phyloP scores from a whole-genome alignment of 2,329 filamentous ascomycete species.

The Apiospora hydei region DNA sequence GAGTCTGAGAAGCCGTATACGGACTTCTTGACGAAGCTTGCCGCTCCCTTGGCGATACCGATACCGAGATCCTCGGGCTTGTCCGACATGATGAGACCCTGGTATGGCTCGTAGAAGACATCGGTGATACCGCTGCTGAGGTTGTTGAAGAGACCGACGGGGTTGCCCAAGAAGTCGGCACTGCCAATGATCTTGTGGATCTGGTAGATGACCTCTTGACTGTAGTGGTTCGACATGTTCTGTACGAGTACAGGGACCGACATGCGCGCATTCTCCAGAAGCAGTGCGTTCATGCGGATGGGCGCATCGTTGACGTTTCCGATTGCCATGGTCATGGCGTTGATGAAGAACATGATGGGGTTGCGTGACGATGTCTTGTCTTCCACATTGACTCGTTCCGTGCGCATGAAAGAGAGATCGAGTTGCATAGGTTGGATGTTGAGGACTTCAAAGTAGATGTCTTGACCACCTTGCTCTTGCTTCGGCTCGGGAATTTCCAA shows the following conservation, averaged over 20 bases:
- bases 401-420: constrained; percentile 95
- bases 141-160: constrained; percentile 97
- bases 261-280: constrained; percentile 93
- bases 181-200: constrained; percentile 97
- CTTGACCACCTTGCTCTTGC: constrained; percentile 82
- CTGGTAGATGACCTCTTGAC: constrained; percentile 93
- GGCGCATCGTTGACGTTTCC: constrained; percentile 99
- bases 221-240: constrained; percentile 93
- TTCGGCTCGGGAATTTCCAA: constrained; percentile 93
- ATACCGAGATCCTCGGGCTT: constrained; percentile 93
- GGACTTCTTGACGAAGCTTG: constrained; percentile 97
- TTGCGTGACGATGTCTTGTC: constrained; percentile 91
- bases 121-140: constrained; percentile 96
- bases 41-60: constrained; percentile 95
- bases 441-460: constrained; percentile 97
- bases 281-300: constrained; percentile 88
- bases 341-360: constrained; percentile 98
- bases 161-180: constrained; percentile 96
- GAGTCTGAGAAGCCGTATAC: constrained; percentile 98
- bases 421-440: constrained; percentile 99
- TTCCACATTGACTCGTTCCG: constrained; percentile 94
- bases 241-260: constrained; percentile 83
- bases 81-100: constrained; percentile 95
- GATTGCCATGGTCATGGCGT: constrained; percentile 98
- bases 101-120: constrained; percentile 99